These are phyloP conservation scores for Morella rubra DNA, from an alignment of 306 rosid species.

Conservation along the genomic window DNA sequence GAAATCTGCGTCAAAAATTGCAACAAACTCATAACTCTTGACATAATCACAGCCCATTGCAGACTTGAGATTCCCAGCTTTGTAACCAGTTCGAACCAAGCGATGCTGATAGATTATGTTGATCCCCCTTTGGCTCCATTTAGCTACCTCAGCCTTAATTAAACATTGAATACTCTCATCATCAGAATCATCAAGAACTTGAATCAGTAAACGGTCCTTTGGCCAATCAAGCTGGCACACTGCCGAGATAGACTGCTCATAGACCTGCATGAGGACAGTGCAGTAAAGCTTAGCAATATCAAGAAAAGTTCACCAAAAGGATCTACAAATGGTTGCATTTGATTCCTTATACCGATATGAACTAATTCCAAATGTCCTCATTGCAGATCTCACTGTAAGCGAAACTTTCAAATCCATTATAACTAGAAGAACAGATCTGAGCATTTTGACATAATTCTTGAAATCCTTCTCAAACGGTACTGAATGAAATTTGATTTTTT, in stretches of 20 bases:
- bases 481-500: neutral
- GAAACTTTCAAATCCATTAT: neutral
- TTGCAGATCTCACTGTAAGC: neutral
- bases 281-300: slow-evolving; percentile 16
- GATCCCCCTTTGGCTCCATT: slow-evolving; percentile 82
- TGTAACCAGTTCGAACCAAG: slow-evolving; percentile 80
- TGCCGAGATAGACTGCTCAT: slow-evolving; percentile 92
- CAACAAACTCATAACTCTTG: slow-evolving; percentile 82
- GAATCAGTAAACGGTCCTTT: slow-evolving; percentile 74
- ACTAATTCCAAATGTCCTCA: neutral
- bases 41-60: slow-evolving; percentile 94
- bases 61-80: slow-evolving; percentile 97
- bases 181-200: slow-evolving; percentile 90
- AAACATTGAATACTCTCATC: slow-evolving; percentile 81
- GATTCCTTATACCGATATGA: slow-evolving; percentile 6
- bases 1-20: slow-evolving; percentile 93
- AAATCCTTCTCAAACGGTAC: neutral
- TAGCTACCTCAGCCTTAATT: slow-evolving; percentile 71
- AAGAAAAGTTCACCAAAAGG: slow-evolving; percentile 11
- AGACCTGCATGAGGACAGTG: slow-evolving; percentile 60
- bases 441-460: neutral
- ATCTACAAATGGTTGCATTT: slow-evolving; percentile 1
- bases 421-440: slow-evolving; percentile 8
- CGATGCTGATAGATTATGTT: slow-evolving; percentile 86
- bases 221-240: slow-evolving; percentile 94